These are phyloP conservation scores for Aspergillus sp. DNA, from an alignment of 2,329 filamentous ascomycete genomes.

Conservation along the genomic window DNA sequence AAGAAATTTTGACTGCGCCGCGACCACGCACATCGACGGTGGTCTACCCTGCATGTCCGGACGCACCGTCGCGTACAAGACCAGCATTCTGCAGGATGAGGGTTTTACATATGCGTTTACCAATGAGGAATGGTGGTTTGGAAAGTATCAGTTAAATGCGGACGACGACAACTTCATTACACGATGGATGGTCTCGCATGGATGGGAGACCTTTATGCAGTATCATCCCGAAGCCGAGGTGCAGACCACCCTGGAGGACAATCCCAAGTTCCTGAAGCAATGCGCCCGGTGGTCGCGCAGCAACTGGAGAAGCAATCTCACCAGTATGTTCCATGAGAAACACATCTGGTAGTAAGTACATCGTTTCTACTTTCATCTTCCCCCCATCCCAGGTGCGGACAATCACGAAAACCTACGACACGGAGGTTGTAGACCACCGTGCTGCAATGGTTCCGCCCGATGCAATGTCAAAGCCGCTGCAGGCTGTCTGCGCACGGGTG, in stretches of 20 bases:
- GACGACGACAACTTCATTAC: slow-evolving; percentile 99
- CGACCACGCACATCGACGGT: slow-evolving; percentile 90
- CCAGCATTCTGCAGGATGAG: slow-evolving; percentile 79
- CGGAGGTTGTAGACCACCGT: too few species aligned
- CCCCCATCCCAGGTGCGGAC: too few species aligned
- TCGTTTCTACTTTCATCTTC: not conserved
- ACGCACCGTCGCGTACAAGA: slow-evolving; percentile 87
- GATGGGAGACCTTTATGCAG: slow-evolving; percentile 94
- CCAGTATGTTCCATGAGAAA: slow-evolving; percentile 78
- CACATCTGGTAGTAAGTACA: slow-evolving; percentile 80
- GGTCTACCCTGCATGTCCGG: slow-evolving; percentile 97
- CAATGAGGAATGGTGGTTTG: slow-evolving; percentile 77
- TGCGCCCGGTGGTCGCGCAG: slow-evolving; percentile 93
- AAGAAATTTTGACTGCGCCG: slow-evolving; percentile 94
- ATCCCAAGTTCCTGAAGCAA: slow-evolving; percentile 85
- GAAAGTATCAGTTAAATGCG: slow-evolving; percentile 84
- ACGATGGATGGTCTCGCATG: slow-evolving; percentile 87
- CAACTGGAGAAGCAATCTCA: slow-evolving; percentile 97
- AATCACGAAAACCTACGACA: too few species aligned
- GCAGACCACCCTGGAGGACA: slow-evolving; percentile 87
- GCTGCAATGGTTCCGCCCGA: too few species aligned
- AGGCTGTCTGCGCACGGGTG: not conserved
- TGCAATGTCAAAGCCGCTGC: not conserved
- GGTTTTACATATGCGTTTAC: slow-evolving; percentile 87
- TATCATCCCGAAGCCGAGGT: slow-evolving; percentile 89